Base-by-base conservation (phyloP, 148 eudicot genomes). In the Euryodendron excelsum region DNA sequence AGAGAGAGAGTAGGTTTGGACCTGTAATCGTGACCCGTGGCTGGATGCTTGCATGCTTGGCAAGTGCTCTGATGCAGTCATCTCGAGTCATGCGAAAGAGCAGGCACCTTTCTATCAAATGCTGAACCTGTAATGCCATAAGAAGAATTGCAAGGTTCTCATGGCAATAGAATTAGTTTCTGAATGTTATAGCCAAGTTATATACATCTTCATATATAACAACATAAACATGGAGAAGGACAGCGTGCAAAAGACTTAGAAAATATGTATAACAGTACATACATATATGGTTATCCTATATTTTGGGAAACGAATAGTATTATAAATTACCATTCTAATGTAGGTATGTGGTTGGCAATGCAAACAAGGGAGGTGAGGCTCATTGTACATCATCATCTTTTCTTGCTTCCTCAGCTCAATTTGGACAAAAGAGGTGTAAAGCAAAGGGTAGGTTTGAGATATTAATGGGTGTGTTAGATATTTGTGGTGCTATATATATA, bases 51-150 rank as follows among this genome's bases (percentile, higher is more conserved):
- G 96, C 93, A 79, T 88, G 89, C 61, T 88, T 80, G 3, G 85
- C 93, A 50, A 92, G 81, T 20, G 93, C 89, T 77, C 72, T 81
- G 28, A 90, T 83, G 75, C 96, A 92, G 47, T 92, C 82, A 23
- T 88, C 89, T 76, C 82, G 86, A 28, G 81, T 83, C 96, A 92
- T 88, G 31, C 79, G 77, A 73, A 90, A 86, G 23, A 90, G 77
- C 86, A 92, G 63, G 60, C 96, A 92, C 79, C 89, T 87, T 78
- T 92, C 96, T 72, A 92, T 92, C 3, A 92, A 85, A 76, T 90
- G 86, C 30, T 92, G 96, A 60, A 92, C 96, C 96, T 92, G 78
- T 21, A 69, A 45, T 27, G 17, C 53, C 50, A 25, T n/a, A n/a
- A 17, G 23, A 27, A 45, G 25, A 21, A n/a, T 21, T 69, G 27